phyloP scores from a whole-genome alignment of 805 yeast species.

The Monosporozyma siamensis region DNA sequence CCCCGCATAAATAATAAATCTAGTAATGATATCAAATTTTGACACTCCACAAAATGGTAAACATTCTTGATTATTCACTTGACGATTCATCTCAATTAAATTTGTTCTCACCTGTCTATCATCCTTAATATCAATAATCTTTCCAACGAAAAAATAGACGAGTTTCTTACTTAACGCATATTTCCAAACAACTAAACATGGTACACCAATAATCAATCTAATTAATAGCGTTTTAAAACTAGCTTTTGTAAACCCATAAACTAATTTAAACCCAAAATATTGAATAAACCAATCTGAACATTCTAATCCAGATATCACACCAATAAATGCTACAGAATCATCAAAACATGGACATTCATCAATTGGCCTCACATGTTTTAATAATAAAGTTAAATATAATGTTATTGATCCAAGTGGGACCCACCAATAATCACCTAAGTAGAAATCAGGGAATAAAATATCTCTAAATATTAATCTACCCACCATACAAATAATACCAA shows the following conservation, averaged over 20 bases:
- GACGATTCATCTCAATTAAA: no score
- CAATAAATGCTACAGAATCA: constrained; percentile 87
- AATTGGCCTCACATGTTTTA: constrained; percentile 71
- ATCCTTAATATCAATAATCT: constrained; percentile 14
- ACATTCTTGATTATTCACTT: constrained; percentile 18
- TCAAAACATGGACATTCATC: constrained; percentile 96
- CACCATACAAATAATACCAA: constrained; percentile 43
- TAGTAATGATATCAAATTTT: constrained; percentile 67
- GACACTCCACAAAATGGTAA: constrained; percentile 53
- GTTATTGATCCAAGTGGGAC: constrained; percentile 33
- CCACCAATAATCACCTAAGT: constrained; percentile 18
- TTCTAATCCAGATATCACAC: constrained; percentile 75
- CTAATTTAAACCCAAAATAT: constrained; percentile 9
- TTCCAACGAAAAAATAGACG: constrained; percentile 40
- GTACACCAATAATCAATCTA: constrained; percentile 55
- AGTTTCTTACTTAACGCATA: constrained; percentile 53
- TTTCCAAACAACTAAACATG: constrained; percentile 64
- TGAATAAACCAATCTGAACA: constrained; percentile 45
- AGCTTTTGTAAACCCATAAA: constrained; percentile 13
- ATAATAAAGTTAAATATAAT: constrained; percentile 42
- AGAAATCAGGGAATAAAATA: constrained; percentile 22
- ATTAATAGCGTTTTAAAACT: constrained; percentile 24
- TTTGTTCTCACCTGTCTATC: constrained; percentile 20
- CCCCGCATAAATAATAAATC: constrained; percentile 76
- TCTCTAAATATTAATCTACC: constrained; percentile 36